Evolutionary conservation across 768 basidiomycete genomes (phyloP).

Genomic region (Dacryopinax spathularia): DNA sequence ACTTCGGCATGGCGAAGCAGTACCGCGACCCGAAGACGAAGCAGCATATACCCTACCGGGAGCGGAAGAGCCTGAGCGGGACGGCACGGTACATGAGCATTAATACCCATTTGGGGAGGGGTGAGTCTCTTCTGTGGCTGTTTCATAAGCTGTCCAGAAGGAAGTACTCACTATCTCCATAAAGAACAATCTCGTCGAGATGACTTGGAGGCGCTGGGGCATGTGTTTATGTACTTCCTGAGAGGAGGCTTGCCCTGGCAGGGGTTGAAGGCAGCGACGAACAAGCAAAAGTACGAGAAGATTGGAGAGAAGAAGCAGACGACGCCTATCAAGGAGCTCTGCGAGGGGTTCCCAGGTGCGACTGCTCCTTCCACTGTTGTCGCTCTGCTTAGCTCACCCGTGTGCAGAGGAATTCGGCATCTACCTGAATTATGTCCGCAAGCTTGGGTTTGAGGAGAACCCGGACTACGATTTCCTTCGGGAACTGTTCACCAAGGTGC

Average conservation of each 20-base stretch:
- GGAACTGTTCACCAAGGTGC: constrained; percentile 84
- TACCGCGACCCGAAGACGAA: constrained; percentile 98
- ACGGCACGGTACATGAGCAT: constrained; percentile 99
- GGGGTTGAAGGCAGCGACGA: constrained; percentile 95
- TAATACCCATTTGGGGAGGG: constrained; percentile 95
- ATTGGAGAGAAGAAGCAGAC: constrained; percentile 94
- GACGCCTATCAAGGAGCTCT: constrained; percentile 92
- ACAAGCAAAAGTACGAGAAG: constrained; percentile 99
- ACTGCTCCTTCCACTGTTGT: constrained; percentile 10
- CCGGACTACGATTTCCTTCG: constrained; percentile 98
- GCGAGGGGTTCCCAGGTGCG: constrained; percentile 86
- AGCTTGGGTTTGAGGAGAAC: constrained; percentile 96
- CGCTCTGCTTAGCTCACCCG: neutral
- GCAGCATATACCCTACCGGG: constrained; percentile 97
- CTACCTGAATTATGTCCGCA: constrained; percentile 97
- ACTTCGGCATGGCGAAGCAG: constrained; percentile 99
- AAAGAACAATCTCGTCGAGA: constrained; percentile 59
- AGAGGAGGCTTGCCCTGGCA: constrained; percentile 97
- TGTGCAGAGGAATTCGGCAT: constrained; percentile 87
- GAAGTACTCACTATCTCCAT: neutral
- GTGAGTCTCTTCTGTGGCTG: constrained; percentile 32
- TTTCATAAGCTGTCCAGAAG: too few species aligned
- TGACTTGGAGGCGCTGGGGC: constrained; percentile 95
- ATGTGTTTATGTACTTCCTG: constrained; percentile 99
- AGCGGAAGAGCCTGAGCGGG: constrained; percentile 91